These are phyloP conservation scores for Thuja plicata DNA, from an alignment of 83 land plant genomes.

Conservation along the genomic window DNA sequence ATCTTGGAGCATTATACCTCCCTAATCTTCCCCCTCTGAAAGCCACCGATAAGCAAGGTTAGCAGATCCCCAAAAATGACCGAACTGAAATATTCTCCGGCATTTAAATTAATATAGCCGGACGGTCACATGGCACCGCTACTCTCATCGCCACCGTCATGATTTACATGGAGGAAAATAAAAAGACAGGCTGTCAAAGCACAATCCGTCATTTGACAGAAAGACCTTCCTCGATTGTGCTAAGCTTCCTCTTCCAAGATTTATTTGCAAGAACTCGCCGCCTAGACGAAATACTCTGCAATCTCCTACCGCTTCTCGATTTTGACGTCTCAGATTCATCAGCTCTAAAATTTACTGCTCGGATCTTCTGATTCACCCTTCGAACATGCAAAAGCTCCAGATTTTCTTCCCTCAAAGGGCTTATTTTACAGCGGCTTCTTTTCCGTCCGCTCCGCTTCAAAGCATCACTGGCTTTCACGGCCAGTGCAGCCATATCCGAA, in stretches of 20 bases:
- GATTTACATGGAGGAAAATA: too few species aligned
- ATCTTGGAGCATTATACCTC: too few species aligned
- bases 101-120: too few species aligned
- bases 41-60: too few species aligned
- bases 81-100: too few species aligned
- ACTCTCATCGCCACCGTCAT: too few species aligned
- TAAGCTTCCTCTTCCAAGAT: background rate
- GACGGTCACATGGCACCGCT: too few species aligned
- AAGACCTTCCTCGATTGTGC: background rate
- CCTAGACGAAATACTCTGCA: background rate
- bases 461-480: conserved; percentile 36
- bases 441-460: conserved; percentile 8
- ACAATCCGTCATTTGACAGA: background rate
- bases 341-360: background rate
- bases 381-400: background rate
- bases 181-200: too few species aligned
- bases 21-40: too few species aligned
- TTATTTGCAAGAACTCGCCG: background rate
- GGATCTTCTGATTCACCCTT: background rate
- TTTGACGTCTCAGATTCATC: background rate
- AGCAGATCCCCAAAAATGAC: too few species aligned
- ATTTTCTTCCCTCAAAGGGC: background rate
- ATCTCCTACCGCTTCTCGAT: background rate
- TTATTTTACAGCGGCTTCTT: background rate
- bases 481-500: conserved; percentile 37